phyloP scores from a whole-genome alignment of 306 rosid genomes.

The Pyrus communis region DNA sequence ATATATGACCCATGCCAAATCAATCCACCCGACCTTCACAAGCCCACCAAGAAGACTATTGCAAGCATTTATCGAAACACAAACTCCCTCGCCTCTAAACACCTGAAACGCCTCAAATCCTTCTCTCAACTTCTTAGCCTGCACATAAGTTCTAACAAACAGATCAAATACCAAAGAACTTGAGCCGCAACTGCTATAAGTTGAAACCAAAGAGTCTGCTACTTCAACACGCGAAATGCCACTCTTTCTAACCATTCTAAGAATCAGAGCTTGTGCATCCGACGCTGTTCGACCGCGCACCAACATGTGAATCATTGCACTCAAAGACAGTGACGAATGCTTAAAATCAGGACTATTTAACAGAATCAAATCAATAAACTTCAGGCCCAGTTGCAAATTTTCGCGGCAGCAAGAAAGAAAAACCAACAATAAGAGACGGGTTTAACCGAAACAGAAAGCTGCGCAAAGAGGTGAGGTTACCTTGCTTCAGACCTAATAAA shows the following conservation, averaged over 20 bases:
- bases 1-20: conserved; percentile 69
- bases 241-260: conserved; percentile 60
- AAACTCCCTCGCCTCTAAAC: conserved; percentile 41
- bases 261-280: conserved; percentile 70
- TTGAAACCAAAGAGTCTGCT: conserved; percentile 42
- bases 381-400: conserved; percentile 26
- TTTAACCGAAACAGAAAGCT: conserved; percentile 33
- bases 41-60: conserved; percentile 76
- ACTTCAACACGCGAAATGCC: conserved; percentile 60
- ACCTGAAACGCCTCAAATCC: conserved; percentile 59
- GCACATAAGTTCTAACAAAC: conserved; percentile 76
- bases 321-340: conserved; percentile 47
- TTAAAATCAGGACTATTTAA: conserved; percentile 33
- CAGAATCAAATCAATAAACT: conserved; percentile 28
- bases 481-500: conserved; percentile 45
- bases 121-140: conserved; percentile 75
- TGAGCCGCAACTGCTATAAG: conserved; percentile 3
- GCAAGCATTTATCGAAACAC: conserved; percentile 59
- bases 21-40: conserved; percentile 75
- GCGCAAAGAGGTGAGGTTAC: conserved; percentile 24
- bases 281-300: conserved; percentile 43
- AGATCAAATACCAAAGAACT: conserved; percentile 47
- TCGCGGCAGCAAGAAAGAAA: conserved; percentile 45
- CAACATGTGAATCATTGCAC: conserved; percentile 53
- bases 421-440: conserved; percentile 37